A percentile compares a stretch with the other conserved stretches of the same genome.
Evolutionary conservation across 768 basidiomycete genomes (phyloP).

Genomic region (Nevesoporus exiguus): DNA sequence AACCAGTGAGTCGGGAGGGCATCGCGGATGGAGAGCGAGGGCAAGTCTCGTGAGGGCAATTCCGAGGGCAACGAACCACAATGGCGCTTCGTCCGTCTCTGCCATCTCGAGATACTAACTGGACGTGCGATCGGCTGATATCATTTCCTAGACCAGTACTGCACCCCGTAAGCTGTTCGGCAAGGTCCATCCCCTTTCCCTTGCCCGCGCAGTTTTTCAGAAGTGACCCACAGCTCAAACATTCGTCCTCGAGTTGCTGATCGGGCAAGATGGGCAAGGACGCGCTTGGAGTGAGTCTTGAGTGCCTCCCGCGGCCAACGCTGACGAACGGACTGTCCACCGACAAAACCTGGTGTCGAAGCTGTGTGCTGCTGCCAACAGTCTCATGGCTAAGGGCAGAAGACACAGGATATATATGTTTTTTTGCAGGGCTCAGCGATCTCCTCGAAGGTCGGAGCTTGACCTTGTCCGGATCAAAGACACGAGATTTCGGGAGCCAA

Average conservation of each 20-base stretch:
- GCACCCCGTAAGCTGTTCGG: not conserved
- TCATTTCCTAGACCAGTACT: conserved; percentile 1
- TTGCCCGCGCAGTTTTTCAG: not conserved
- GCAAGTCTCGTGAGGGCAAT: conserved; percentile 20
- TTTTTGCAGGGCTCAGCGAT: conserved; percentile 24
- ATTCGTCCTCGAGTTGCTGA: not conserved
- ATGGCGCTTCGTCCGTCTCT: conserved; percentile 10
- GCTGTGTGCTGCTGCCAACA: not conserved
- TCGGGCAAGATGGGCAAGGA: conserved; percentile 20
- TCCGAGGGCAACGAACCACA: conserved; percentile 16
- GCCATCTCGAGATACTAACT: conserved; percentile 17
- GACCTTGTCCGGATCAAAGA: conserved; percentile 27
- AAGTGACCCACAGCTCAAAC: not conserved
- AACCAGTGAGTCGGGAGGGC: not conserved
- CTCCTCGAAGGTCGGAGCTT: conserved; percentile 22
- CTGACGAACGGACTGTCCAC: conserved; percentile 19
- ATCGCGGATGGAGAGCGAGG: not conserved
- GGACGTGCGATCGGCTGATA: conserved; percentile 21
- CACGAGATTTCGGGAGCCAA: conserved; percentile 25
- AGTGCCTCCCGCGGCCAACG: conserved; percentile 18
- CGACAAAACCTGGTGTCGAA: not conserved
- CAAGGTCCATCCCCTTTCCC: conserved; percentile 2
- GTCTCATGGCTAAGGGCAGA: not conserved
- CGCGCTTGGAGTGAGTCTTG: conserved; percentile 15
- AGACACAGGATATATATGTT: not conserved